These are phyloP conservation scores for Delphinella strobiligena DNA, from an alignment of 2,329 filamentous ascomycete genomes.

Conservation along the genomic window DNA sequence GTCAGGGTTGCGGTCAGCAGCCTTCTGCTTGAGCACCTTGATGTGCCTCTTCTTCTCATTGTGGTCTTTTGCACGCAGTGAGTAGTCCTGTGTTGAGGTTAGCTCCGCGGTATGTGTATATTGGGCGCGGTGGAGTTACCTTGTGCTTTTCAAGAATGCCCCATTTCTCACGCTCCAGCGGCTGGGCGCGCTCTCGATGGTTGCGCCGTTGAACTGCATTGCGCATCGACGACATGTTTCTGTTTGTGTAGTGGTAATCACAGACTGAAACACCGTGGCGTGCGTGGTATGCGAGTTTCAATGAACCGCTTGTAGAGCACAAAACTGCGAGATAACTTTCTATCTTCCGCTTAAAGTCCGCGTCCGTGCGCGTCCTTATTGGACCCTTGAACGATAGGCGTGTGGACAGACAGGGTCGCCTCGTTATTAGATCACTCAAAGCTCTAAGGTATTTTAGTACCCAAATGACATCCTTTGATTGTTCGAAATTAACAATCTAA, in stretches of 20 bases:
- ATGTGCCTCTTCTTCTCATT: conserved; percentile 49
- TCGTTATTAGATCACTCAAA: too few species aligned
- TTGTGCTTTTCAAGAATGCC: conserved; percentile 96
- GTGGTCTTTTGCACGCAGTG: conserved; percentile 52
- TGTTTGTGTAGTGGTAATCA: not conserved
- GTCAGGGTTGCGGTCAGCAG: conserved; percentile 50
- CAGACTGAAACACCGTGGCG: not conserved
- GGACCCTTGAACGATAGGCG: too few species aligned
- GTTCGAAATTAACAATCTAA: too few species aligned
- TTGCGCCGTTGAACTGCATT: conserved; percentile 65
- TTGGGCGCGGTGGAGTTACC: conserved; percentile 28
- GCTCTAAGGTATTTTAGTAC: too few species aligned
- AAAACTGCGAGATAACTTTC: conserved; percentile 24
- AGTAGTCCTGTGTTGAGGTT: conserved; percentile 41
- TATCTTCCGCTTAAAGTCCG: conserved; percentile 22
- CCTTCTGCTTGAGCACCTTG: conserved; percentile 47
- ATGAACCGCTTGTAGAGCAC: too few species aligned
- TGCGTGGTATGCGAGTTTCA: not conserved
- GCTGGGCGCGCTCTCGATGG: conserved; percentile 83
- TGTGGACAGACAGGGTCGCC: not conserved
- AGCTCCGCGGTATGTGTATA: not conserved
- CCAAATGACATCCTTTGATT: too few species aligned
- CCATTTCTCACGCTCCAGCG: conserved; percentile 69
- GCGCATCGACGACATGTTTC: conserved; percentile 44
- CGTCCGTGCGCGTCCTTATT: not conserved